Evolutionary conservation across 1,284 basidiomycete genomes (phyloP).

Genomic region (Ceratobasidium sp.): DNA sequence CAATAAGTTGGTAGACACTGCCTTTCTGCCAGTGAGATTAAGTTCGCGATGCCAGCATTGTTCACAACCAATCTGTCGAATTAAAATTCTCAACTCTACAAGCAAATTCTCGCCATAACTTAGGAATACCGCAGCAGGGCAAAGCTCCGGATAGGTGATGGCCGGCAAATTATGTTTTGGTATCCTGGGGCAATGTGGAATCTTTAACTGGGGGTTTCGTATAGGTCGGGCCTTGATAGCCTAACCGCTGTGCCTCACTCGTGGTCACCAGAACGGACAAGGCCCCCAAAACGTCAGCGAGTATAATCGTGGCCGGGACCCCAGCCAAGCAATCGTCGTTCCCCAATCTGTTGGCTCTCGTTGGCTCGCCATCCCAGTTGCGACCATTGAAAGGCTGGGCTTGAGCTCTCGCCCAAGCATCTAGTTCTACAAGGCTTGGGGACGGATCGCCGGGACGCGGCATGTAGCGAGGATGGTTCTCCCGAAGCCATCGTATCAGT

Average conservation of each 20-base stretch:
- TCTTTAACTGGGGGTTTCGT: neutral
- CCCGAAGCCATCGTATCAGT: constrained; percentile 15
- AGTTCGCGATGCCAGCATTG: neutral
- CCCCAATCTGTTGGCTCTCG: neutral
- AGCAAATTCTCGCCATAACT: constrained; percentile 9
- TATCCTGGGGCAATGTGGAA: neutral
- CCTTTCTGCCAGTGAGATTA: neutral
- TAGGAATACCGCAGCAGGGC: neutral
- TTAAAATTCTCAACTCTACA: neutral
- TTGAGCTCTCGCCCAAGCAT: constrained; percentile 10
- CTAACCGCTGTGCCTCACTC: constrained; percentile 21
- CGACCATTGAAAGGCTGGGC: neutral
- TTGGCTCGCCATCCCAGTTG: neutral
- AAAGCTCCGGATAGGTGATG: neutral
- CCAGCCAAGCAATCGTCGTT: neutral
- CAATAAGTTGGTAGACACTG: constrained; percentile 8
- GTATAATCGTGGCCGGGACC: constrained; percentile 21
- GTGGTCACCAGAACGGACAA: constrained; percentile 19
- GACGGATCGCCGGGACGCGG: constrained; percentile 23
- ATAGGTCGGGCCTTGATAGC: constrained; percentile 14
- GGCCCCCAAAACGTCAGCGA: constrained; percentile 14
- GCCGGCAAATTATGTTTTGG: neutral
- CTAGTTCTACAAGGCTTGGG: constrained; percentile 24
- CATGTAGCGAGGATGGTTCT: constrained; percentile 31
- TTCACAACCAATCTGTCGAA: neutral